Conservation (phyloP, 306 rosid genomes). For the Ochetophila trinervis region DNA sequence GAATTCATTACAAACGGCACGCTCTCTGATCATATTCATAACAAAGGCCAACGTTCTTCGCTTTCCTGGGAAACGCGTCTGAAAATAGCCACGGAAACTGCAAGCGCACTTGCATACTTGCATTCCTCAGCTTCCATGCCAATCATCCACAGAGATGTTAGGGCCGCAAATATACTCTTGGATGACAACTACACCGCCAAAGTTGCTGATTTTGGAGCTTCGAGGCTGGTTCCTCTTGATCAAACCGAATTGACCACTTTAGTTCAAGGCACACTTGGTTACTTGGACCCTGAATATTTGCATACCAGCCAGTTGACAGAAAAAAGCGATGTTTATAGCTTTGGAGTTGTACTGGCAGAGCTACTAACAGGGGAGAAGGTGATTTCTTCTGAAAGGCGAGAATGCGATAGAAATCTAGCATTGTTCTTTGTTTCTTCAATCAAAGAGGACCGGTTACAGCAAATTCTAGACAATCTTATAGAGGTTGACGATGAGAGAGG, state of each 20-base stretch:
- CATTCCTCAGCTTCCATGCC: constrained; percentile 26
- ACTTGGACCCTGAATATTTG: constrained; percentile 22
- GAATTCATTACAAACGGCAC: constrained; percentile 29
- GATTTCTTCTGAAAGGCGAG: constrained; percentile 2
- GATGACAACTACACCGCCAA: constrained; percentile 16
- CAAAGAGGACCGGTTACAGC: constrained; percentile 5
- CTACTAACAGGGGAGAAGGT: constrained; percentile 13
- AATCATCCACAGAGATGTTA: constrained; percentile 29
- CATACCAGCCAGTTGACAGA: constrained; percentile 20
- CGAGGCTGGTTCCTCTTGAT: constrained; percentile 26
- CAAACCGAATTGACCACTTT: constrained; percentile 29
- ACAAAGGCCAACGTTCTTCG: no score
- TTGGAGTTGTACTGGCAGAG: constrained; percentile 31
- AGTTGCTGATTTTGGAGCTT: constrained; percentile 32
- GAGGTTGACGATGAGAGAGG: background rate
- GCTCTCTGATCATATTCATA: constrained; percentile 11
- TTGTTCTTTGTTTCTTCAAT: constrained; percentile 8
- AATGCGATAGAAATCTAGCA: constrained; percentile 4
- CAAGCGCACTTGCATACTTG: constrained; percentile 22
- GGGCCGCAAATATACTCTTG: constrained; percentile 21
- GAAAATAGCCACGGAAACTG: constrained; percentile 27
- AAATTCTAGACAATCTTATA: constrained; percentile 8
- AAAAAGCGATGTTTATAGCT: constrained; percentile 29
- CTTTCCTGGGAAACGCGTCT: constrained; percentile 24
- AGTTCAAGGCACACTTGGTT: constrained; percentile 28